phyloP scores from a whole-genome alignment of 805 yeast genomes.

The Metschnikowia bowlesiae region DNA sequence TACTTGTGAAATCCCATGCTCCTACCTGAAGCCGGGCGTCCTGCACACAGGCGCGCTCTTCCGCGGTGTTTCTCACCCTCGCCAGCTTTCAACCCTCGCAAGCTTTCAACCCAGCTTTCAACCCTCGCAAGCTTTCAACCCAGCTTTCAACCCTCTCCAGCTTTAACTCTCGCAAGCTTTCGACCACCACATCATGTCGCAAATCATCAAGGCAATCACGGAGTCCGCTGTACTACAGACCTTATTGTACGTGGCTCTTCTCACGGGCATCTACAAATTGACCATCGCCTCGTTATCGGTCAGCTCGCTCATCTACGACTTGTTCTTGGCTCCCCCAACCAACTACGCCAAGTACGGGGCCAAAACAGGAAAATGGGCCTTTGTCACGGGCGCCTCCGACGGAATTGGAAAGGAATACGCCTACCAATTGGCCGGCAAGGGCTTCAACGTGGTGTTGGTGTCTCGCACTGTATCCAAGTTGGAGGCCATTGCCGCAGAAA shows the following conservation, averaged over 20 bases:
- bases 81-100: too few species aligned
- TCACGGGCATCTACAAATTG: slow-evolving; percentile 61
- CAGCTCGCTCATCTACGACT: slow-evolving; percentile 51
- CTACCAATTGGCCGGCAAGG: slow-evolving; percentile 75
- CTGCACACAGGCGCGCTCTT: background rate
- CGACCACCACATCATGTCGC: background rate
- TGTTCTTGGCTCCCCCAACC: slow-evolving; percentile 60
- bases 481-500: slow-evolving; percentile 57
- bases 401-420: slow-evolving; percentile 96
- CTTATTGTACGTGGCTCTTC: slow-evolving; percentile 33
- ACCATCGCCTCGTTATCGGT: slow-evolving; percentile 49
- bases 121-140: background rate
- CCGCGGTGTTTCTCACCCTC: background rate
- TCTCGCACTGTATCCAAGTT: slow-evolving; percentile 82
- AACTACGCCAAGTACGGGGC: slow-evolving; percentile 73
- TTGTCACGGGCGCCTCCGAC: slow-evolving; percentile 95
- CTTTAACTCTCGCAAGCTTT: background rate
- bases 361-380: slow-evolving; percentile 74
- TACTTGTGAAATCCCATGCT: slow-evolving; percentile 21
- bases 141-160: background rate
- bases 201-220: slow-evolving; percentile 6
- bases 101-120: background rate
- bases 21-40: background rate
- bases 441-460: slow-evolving; percentile 77
- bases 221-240: slow-evolving; percentile 13